phyloP scores from a whole-genome alignment of 192 early-diverging fungal species.

The Podila clonocystis region DNA sequence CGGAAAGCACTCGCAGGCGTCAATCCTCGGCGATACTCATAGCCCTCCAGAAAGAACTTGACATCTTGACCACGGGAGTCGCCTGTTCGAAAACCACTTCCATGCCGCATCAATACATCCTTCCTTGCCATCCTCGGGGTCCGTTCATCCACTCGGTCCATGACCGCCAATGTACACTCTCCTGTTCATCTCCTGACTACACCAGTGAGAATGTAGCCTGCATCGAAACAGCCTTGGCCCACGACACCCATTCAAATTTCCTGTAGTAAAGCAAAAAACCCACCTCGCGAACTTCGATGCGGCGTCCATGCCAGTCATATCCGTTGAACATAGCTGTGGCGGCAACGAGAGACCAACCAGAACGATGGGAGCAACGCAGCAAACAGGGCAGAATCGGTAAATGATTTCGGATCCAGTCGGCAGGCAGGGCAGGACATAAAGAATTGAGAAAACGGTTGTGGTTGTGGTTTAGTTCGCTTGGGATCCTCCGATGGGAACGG shows the following conservation, averaged over 20 bases:
- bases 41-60: too few species aligned
- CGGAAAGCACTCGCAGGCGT: too few species aligned
- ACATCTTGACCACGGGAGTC: too few species aligned
- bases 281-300: conserved; percentile 86
- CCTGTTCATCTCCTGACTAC: neutral
- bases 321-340: conserved; percentile 79
- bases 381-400: neutral
- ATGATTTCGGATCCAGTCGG: neutral
- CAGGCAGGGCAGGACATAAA: neutral
- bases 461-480: conserved; percentile 1
- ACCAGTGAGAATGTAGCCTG: too few species aligned
- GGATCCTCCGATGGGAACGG: neutral
- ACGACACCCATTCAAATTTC: too few species aligned
- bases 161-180: neutral
- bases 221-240: too few species aligned
- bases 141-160: too few species aligned
- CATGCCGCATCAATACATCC: too few species aligned
- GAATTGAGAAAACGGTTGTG: neutral
- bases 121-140: too few species aligned
- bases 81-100: too few species aligned
- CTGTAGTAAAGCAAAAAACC: conserved; percentile 25
- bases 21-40: too few species aligned
- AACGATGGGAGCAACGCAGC: neutral
- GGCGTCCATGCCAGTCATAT: conserved; percentile 79
- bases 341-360: neutral